A percentile compares a stretch with the other conserved stretches of the same genome.
These are phyloP conservation scores for Hyphopichia pseudoburtonii DNA, from an alignment of 1,139 yeast genomes.

Conservation along the genomic window DNA sequence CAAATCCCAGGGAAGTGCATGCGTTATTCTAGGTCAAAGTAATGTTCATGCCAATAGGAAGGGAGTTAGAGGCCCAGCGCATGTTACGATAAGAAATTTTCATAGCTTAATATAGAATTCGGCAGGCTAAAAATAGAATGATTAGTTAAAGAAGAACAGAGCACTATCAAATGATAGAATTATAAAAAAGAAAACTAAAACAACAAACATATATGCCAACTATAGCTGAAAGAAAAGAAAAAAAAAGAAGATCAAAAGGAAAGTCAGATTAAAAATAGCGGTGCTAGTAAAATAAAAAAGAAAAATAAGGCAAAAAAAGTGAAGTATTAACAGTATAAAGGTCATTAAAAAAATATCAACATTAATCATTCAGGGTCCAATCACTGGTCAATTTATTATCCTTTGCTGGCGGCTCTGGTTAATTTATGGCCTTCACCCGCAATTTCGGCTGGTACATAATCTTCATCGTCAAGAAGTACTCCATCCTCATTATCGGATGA, in stretches of 20 bases:
- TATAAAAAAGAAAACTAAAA: neutral
- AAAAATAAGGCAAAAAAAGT: neutral
- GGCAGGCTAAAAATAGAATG: neutral
- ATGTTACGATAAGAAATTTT: no score
- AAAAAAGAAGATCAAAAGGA: neutral
- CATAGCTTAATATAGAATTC: no score
- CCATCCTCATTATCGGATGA: constrained; percentile 35
- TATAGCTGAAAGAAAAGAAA: neutral
- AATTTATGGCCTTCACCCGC: constrained; percentile 22
- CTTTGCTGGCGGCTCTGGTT: constrained; percentile 45
- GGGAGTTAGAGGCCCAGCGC: no score
- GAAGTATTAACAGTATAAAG: neutral
- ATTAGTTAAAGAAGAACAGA: no score
- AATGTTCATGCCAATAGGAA: no score
- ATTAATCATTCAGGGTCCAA: neutral
- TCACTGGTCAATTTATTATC: constrained; percentile 14
- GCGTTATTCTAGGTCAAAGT: no score
- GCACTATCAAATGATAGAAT: no score
- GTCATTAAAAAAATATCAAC: constrained; percentile 2
- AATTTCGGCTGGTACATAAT: constrained; percentile 11
- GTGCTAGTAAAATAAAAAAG: neutral
- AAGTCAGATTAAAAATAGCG: constrained; percentile 2
- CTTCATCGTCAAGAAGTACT: constrained; percentile 18
- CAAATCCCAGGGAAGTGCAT: no score
- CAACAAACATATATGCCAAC: neutral